phyloP scores from a whole-genome alignment of 2,329 filamentous ascomycete species.

The Claviceps pusilla region DNA sequence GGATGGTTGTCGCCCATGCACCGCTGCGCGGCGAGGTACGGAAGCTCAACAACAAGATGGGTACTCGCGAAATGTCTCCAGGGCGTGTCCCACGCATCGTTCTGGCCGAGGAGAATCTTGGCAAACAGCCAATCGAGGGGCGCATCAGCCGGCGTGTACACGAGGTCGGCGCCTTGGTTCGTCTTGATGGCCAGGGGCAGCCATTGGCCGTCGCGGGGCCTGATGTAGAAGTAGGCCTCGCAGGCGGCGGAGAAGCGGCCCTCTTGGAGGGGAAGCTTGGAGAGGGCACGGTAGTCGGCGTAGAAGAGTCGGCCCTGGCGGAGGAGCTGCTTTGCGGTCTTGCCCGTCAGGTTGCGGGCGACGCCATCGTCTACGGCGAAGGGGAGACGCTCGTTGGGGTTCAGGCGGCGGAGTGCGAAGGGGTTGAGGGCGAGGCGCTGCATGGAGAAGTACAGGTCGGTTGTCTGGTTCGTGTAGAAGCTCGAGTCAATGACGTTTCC shows the following conservation, averaged over 20 bases:
- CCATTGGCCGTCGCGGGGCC: conserved; percentile 24
- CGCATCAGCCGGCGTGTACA: conserved; percentile 31
- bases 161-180: conserved; percentile 20
- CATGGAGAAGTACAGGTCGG: conserved; percentile 33
- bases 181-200: conserved; percentile 33
- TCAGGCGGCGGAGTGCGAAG: conserved; percentile 21
- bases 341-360: conserved; percentile 16
- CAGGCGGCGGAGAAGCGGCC: conserved; percentile 25
- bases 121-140: conserved; percentile 34
- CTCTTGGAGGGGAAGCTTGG: conserved; percentile 9
- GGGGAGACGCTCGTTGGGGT: conserved; percentile 17
- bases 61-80: conserved; percentile 28
- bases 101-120: conserved; percentile 33
- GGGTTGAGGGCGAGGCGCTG: conserved; percentile 28
- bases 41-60: conserved; percentile 28
- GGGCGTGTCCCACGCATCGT: conserved; percentile 31
- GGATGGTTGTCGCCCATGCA: conserved; percentile 31
- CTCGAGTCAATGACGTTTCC: conserved; percentile 17
- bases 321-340: conserved; percentile 19
- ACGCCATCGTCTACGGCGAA: conserved; percentile 21
- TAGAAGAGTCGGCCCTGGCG: conserved; percentile 25
- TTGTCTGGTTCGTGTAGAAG: conserved; percentile 28
- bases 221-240: conserved; percentile 32
- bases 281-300: conserved; percentile 26
- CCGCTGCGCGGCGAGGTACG: conserved; percentile 29